Conservation (phyloP, 2,329 filamentous ascomycete genomes). For the Neodidymelliopsis sp. region DNA sequence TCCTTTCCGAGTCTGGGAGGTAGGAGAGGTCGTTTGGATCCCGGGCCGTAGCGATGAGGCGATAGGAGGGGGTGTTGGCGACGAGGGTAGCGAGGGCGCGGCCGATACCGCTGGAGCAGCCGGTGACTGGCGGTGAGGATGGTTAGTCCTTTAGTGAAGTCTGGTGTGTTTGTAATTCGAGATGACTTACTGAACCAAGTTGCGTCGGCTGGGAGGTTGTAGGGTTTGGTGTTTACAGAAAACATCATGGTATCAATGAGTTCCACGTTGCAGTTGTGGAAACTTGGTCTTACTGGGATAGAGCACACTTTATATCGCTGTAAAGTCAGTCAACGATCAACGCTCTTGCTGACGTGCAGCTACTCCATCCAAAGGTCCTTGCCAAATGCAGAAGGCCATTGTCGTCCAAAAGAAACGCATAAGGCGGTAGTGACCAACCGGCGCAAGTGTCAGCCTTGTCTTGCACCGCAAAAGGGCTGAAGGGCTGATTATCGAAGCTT, state of each 20-base stretch:
- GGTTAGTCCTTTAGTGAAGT: too few relatives aligned
- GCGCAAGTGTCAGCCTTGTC: background rate
- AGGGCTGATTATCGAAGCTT: conserved; percentile 4
- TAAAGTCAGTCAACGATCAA: background rate
- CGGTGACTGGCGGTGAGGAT: too few relatives aligned
- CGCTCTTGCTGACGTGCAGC: background rate
- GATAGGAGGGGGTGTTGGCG: conserved; percentile 49
- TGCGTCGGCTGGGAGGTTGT: conserved; percentile 4
- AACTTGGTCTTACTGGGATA: too few relatives aligned
- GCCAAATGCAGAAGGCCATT: background rate
- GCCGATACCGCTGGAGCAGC: conserved; percentile 60
- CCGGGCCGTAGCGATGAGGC: conserved; percentile 60
- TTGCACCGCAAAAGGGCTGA: conserved; percentile 8
- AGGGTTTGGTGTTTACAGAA: conserved; percentile 11
- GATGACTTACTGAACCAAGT: conserved; percentile 15
- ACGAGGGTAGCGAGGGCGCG: conserved; percentile 50
- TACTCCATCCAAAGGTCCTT: background rate
- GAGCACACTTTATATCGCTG: background rate
- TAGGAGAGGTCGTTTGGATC: conserved; percentile 52
- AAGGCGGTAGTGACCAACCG: background rate
- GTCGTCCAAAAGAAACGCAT: background rate
- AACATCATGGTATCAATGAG: too few relatives aligned
- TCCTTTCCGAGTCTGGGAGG: conserved; percentile 48
- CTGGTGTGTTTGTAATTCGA: too few relatives aligned
- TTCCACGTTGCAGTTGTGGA: too few relatives aligned